Evolutionary conservation across 768 basidiomycete genomes (phyloP), one percentile per base, ranked within the genome.

Genomic region (Leccinum variicolor): DNA sequence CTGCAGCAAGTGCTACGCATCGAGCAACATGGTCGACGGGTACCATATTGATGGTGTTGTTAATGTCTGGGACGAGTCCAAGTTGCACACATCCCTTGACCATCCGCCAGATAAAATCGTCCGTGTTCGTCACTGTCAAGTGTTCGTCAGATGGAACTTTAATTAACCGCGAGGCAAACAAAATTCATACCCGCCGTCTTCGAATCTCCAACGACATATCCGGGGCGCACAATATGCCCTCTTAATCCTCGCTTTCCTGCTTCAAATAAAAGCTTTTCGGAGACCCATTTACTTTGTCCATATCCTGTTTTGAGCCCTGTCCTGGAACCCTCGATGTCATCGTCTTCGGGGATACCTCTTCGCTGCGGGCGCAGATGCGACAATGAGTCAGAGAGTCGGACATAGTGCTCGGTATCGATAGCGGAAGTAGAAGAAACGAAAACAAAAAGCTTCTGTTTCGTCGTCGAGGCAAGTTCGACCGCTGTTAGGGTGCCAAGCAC

Each of bases 81-180:
- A 98, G 86, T 70, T 99, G 97, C 36, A 98, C 81, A 68, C 94
- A 98, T n/a, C 97, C 97, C 73, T 98, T 98, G 69, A 97, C 92
- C 73, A 99, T 77, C 3, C 97, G 85, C 96, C 96, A 98, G 55
- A 99, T 84, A 74, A 99, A 99, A 71, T 99, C 97, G 65, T 99
- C 96, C 33, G 97, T 98, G 75, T 99, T 99, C 13, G 96, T 98
- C 4, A 98, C 95, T 93, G 62, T 17, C 51, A 54, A 47, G 13
- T 54, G 28, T 49, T 31, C 17, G 31, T 56, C 46, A 60, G 47
- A 4, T 47, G 47, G 28, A 61, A 51, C 9, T 48, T 46, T n/a
- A 19, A 52, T 58, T 10, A 25, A 25, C 28, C 25, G 34, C 0
- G 17, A 26, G 21, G 6, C 31, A 33, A 48, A 45, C 23, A 21